A percentile compares a stretch with the other conserved stretches of the same genome.
Evolutionary conservation across 306 rosid species (phyloP).

Genomic region (Urtica urens): DNA sequence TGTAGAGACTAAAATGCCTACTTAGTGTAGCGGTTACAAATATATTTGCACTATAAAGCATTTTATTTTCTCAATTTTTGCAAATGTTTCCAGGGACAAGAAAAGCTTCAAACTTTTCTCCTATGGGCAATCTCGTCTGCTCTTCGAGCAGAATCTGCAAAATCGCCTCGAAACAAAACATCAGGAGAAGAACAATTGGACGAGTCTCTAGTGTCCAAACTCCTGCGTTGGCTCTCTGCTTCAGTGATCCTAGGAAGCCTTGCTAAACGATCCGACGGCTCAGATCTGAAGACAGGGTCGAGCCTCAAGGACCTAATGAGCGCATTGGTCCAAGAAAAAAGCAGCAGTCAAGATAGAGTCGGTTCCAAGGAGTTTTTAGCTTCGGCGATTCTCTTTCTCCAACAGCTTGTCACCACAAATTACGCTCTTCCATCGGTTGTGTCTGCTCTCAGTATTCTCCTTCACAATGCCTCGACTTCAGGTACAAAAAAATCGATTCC

Average conservation of each 20-base stretch:
- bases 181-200: constrained; percentile 23
- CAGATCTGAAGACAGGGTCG: constrained; percentile 21
- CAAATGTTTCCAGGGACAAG: constrained; percentile 45
- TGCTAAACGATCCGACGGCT: constrained; percentile 20
- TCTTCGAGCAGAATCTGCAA: constrained; percentile 33
- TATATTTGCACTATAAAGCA: too few species aligned
- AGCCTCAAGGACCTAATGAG: constrained; percentile 36
- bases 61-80: too few species aligned
- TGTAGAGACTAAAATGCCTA: too few species aligned
- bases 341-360: constrained; percentile 22
- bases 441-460: constrained; percentile 68
- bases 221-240: constrained; percentile 75
- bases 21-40: too few species aligned
- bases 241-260: constrained; percentile 55
- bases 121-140: constrained; percentile 61
- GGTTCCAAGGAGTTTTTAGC: constrained; percentile 47
- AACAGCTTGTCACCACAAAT: constrained; percentile 39
- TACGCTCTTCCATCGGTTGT: constrained; percentile 49
- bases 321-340: constrained; percentile 33
- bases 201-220: constrained; percentile 36
- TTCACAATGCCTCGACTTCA: constrained; percentile 24
- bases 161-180: constrained; percentile 23
- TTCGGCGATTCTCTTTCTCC: constrained; percentile 54
- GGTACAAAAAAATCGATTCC: too few species aligned
- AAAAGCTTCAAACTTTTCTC: constrained; percentile 53